Percentiles rank a stretch among this genome's conserved stretches.
phyloP scores from a whole-genome alignment of 305 asterid species.

The Fraxinus sp. region DNA sequence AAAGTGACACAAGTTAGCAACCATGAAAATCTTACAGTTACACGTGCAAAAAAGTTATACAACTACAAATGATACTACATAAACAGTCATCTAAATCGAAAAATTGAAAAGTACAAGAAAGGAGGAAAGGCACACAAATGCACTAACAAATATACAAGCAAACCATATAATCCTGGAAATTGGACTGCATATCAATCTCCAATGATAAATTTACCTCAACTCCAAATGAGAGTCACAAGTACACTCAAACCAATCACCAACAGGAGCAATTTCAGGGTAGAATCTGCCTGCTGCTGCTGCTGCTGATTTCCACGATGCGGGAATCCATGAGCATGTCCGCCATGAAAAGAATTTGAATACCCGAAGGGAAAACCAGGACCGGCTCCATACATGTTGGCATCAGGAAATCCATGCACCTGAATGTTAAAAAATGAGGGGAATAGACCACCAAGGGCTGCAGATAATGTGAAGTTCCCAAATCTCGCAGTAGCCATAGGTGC shows the following conservation, averaged over 20 bases:
- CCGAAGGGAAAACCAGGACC: conserved; percentile 35
- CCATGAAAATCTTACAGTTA: background rate
- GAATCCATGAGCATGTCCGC: conserved; percentile 34
- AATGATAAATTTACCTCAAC: conserved; percentile 22
- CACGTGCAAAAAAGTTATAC: background rate
- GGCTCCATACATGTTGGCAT: conserved; percentile 26
- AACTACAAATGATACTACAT: background rate
- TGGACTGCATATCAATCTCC: conserved; percentile 6
- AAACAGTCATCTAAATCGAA: background rate
- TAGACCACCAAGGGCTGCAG: conserved; percentile 27
- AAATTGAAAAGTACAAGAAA: background rate
- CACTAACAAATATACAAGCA: conserved; percentile 2
- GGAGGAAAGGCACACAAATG: background rate
- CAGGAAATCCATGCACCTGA: conserved; percentile 30
- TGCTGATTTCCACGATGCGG: conserved; percentile 35
- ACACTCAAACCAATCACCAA: conserved; percentile 41
- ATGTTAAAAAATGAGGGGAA: conserved; percentile 24
- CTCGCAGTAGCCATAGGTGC: conserved; percentile 5
- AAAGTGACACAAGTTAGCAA: background rate
- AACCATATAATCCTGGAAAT: background rate
- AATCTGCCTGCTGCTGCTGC: conserved; percentile 38
- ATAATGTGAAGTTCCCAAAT: conserved; percentile 26
- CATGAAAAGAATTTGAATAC: conserved; percentile 33
- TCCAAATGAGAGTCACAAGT: conserved; percentile 35
- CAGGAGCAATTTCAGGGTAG: conserved; percentile 34